phyloP scores from a whole-genome alignment of 495 filamentous ascomycete genomes.

The Immersiella caudata region DNA sequence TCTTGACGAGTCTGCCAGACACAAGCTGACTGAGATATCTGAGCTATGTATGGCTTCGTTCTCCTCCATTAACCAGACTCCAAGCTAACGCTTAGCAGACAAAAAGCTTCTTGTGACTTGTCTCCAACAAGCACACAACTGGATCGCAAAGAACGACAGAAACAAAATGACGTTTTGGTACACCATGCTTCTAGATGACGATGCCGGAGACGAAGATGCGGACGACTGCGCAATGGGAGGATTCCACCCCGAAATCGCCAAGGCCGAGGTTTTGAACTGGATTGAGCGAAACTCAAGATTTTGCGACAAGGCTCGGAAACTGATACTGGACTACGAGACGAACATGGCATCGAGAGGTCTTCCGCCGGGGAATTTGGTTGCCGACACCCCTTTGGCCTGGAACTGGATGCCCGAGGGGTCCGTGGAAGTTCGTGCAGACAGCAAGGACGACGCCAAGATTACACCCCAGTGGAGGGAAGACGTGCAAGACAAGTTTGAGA shows the following conservation, averaged over 20 bases:
- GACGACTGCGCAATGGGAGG: conserved; percentile 41
- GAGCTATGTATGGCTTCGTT: conserved; percentile 54
- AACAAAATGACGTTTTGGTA: conserved; percentile 91
- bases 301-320: conserved; percentile 44
- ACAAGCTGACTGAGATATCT: conserved; percentile 56
- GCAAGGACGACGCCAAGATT: conserved; percentile 37
- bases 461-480: conserved; percentile 48
- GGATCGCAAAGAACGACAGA: conserved; percentile 87
- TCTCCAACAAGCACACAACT: conserved; percentile 89
- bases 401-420: conserved; percentile 46
- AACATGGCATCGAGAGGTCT: conserved; percentile 28
- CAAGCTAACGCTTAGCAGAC: conserved; percentile 49
- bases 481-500: conserved; percentile 52
- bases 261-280: conserved; percentile 49
- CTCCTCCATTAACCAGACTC: neutral
- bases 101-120: conserved; percentile 89
- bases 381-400: conserved; percentile 42
- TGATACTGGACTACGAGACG: conserved; percentile 46
- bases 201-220: conserved; percentile 50
- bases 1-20: conserved; percentile 62
- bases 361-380: conserved; percentile 41
- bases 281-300: conserved; percentile 56
- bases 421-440: conserved; percentile 35
- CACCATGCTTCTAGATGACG: conserved; percentile 73
- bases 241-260: conserved; percentile 48